Evolutionary conservation across 257 asterid genomes (phyloP).

Genomic region (Solanum virginianum): DNA sequence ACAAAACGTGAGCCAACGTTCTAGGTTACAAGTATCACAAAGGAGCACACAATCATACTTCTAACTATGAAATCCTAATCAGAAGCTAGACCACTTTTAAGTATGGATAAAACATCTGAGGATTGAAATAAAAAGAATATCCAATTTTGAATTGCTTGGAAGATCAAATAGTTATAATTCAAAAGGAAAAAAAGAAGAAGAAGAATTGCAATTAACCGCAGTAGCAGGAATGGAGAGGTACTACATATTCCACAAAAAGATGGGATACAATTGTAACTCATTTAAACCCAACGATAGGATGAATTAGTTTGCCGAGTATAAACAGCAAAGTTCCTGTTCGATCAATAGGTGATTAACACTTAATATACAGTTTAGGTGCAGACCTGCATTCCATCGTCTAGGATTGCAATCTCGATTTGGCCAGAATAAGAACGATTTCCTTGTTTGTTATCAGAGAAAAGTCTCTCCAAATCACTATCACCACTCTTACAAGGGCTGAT

Average conservation of each 20-base stretch:
- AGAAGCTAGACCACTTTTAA: background rate
- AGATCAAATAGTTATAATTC: background rate
- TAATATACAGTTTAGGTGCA: background rate
- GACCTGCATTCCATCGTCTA: slow-evolving; percentile 99
- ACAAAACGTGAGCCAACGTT: slow-evolving; percentile 9
- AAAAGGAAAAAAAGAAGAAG: background rate
- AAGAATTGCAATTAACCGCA: background rate
- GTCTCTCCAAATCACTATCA: slow-evolving; percentile 2
- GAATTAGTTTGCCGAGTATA: background rate
- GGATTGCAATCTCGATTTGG: slow-evolving; percentile 50
- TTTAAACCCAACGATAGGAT: background rate
- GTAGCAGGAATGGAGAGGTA: background rate
- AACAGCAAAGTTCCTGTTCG: background rate
- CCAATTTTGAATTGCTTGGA: background rate
- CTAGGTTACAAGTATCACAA: background rate
- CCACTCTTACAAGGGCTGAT: slow-evolving; percentile 1
- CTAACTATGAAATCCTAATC: background rate
- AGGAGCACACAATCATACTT: background rate
- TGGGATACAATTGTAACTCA: background rate
- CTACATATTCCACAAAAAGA: background rate
- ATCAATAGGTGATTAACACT: background rate
- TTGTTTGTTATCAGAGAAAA: slow-evolving; percentile 1
- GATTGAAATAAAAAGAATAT: background rate
- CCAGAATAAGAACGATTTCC: slow-evolving; percentile 7
- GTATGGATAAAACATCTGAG: background rate